phyloP scores from a whole-genome alignment of 768 basidiomycete species.

The Fistulinella prunicolor region DNA sequence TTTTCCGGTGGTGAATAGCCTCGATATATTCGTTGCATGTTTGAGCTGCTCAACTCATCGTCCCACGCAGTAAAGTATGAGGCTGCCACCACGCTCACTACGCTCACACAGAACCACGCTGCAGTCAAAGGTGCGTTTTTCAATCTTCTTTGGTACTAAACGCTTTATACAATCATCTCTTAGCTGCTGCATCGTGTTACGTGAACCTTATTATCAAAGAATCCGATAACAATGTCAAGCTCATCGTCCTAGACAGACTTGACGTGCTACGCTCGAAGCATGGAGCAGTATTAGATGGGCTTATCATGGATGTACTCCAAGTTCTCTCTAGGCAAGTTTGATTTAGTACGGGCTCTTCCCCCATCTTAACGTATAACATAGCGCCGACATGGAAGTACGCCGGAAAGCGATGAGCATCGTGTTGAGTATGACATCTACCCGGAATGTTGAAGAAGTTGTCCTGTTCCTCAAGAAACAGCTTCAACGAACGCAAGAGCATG shows the following conservation, averaged over 20 bases:
- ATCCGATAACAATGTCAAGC: constrained; percentile 98
- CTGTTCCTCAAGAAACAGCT: constrained; percentile 97
- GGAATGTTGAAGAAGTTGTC: constrained; percentile 97
- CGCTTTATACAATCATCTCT: constrained; percentile 4
- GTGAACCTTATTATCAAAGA: constrained; percentile 91
- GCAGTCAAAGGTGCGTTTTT: constrained; percentile 79
- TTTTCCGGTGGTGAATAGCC: constrained; percentile 44
- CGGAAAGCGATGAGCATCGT: constrained; percentile 89
- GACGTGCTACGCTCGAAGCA: constrained; percentile 80
- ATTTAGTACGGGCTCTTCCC: not conserved
- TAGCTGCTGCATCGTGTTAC: constrained; percentile 86
- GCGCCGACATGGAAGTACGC: constrained; percentile 95
- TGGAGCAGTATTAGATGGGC: constrained; percentile 81
- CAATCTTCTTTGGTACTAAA: not conserved
- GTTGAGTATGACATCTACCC: constrained; percentile 86
- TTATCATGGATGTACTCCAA: constrained; percentile 95
- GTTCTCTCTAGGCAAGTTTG: constrained; percentile 68
- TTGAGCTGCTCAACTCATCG: constrained; percentile 83
- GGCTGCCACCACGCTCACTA: constrained; percentile 91
- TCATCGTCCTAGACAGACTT: constrained; percentile 92
- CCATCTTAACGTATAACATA: constrained; percentile 26
- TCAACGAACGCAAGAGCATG: constrained; percentile 86
- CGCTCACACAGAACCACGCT: constrained; percentile 91
- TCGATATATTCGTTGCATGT: constrained; percentile 92
- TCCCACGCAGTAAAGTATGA: constrained; percentile 97